Percentiles rank a stretch among this genome's conserved stretches.
phyloP scores from a whole-genome alignment of 1,284 basidiomycete genomes.

The Singerocomus inundabilis region DNA sequence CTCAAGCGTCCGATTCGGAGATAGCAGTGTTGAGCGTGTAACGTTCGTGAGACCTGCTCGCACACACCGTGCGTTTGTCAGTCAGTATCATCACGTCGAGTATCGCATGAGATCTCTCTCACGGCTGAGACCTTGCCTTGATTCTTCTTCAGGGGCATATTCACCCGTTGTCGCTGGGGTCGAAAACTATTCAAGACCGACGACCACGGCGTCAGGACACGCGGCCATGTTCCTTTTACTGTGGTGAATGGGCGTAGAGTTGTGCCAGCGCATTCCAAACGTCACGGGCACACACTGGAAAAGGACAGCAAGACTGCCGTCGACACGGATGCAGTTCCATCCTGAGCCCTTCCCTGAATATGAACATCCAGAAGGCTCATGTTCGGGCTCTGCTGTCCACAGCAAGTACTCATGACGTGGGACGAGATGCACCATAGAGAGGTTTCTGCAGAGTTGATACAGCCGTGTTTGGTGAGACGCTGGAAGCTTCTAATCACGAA shows the following conservation, averaged over 20 bases:
- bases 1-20: slow-evolving; percentile 14
- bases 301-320: slow-evolving; percentile 30
- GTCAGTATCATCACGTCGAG: not conserved
- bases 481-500: not conserved
- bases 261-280: not conserved
- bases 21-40: slow-evolving; percentile 13
- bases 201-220: slow-evolving; percentile 12
- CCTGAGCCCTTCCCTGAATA: slow-evolving; percentile 14
- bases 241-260: slow-evolving; percentile 10
- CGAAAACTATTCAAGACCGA: slow-evolving; percentile 13
- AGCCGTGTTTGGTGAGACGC: slow-evolving; percentile 1
- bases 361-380: slow-evolving; percentile 23
- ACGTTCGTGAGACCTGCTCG: slow-evolving; percentile 3
- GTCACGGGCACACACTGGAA: too few species aligned
- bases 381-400: slow-evolving; percentile 28
- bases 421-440: slow-evolving; percentile 12
- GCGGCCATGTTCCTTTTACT: slow-evolving; percentile 5
- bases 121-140: not conserved
- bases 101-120: not conserved
- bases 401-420: slow-evolving; percentile 29
- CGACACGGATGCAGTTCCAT: slow-evolving; percentile 20
- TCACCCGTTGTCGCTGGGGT: slow-evolving; percentile 7
- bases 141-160: too few species aligned
- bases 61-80: not conserved
- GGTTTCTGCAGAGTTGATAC: slow-evolving; percentile 7